These are phyloP conservation scores for Pyrenochaeta sp. DNA, from an alignment of 2,329 filamentous ascomycete species.

Conservation along the genomic window DNA sequence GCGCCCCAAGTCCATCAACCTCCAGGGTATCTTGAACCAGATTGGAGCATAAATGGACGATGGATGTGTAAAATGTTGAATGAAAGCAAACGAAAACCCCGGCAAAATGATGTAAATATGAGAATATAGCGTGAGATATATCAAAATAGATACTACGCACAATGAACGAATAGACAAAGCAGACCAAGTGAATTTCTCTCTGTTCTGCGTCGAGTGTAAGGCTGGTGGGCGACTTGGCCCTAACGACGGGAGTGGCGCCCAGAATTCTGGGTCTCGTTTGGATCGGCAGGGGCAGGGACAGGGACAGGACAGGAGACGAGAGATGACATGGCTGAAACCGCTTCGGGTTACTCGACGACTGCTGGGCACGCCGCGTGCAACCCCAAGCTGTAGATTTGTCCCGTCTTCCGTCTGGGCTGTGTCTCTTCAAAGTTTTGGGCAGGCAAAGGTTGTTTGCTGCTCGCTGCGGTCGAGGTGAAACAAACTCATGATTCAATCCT, in stretches of 20 bases:
- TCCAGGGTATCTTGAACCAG: constrained; percentile 80
- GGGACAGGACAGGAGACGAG: constrained; percentile 19
- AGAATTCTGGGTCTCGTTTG: constrained; percentile 5
- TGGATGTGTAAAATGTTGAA: not conserved
- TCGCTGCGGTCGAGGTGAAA: not conserved
- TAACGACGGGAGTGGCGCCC: constrained; percentile 12
- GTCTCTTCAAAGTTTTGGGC: too few species aligned
- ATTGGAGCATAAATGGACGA: constrained; percentile 39
- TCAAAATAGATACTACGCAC: not conserved
- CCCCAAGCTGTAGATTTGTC: not conserved
- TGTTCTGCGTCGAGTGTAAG: not conserved
- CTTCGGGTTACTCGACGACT: constrained; percentile 13
- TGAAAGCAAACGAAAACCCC: too few species aligned
- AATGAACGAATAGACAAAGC: not conserved
- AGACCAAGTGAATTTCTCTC: not conserved
- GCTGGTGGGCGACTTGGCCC: not conserved
- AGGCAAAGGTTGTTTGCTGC: too few species aligned
- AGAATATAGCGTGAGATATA: not conserved
- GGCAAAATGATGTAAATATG: not conserved
- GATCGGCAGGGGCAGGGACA: constrained; percentile 20
- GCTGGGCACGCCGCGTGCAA: constrained; percentile 6
- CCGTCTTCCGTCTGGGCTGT: not conserved
- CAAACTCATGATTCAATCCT: constrained; percentile 9
- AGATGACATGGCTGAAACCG: constrained; percentile 11
- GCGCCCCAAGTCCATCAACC: constrained; percentile 95